These are phyloP conservation scores for Talaromyces sp. DNA, from an alignment of 2,329 filamentous ascomycete species.

Conservation along the genomic window DNA sequence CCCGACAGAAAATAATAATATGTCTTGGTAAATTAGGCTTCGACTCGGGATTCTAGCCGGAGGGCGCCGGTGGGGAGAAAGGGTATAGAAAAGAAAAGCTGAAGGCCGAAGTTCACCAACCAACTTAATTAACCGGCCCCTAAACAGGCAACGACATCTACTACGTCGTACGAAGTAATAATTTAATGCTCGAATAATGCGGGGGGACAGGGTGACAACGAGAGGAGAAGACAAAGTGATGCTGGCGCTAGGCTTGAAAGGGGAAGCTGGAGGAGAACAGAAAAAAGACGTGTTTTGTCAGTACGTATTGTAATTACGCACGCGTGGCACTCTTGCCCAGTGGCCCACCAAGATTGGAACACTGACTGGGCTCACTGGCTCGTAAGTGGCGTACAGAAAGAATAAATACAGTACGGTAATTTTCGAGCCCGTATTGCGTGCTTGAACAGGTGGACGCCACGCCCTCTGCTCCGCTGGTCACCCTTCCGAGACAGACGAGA, in stretches of 20 bases:
- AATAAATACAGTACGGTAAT: not conserved
- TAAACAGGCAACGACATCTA: no score
- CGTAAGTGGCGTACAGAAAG: not conserved
- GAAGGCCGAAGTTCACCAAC: not conserved
- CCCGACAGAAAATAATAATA: no score
- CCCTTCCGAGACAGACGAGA: constrained; percentile 1
- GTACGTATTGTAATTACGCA: not conserved
- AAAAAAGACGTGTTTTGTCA: not conserved
- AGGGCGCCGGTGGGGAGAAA: not conserved
- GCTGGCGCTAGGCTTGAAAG: not conserved
- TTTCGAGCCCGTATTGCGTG: not conserved
- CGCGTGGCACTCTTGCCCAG: not conserved
- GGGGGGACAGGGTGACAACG: not conserved
- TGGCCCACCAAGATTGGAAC: not conserved
- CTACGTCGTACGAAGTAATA: no score
- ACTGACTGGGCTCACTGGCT: not conserved
- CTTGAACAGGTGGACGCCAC: not conserved
- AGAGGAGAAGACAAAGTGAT: not conserved
- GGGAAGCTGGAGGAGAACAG: not conserved
- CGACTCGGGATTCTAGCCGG: not conserved
- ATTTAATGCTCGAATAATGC: no score
- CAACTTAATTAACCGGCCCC: not conserved
- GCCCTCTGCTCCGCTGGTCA: not conserved
- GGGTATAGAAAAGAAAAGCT: not conserved
- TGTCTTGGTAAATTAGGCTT: not conserved